Base-by-base conservation (phyloP, 345 rosid genomes). In the Brassica napus region DNA sequence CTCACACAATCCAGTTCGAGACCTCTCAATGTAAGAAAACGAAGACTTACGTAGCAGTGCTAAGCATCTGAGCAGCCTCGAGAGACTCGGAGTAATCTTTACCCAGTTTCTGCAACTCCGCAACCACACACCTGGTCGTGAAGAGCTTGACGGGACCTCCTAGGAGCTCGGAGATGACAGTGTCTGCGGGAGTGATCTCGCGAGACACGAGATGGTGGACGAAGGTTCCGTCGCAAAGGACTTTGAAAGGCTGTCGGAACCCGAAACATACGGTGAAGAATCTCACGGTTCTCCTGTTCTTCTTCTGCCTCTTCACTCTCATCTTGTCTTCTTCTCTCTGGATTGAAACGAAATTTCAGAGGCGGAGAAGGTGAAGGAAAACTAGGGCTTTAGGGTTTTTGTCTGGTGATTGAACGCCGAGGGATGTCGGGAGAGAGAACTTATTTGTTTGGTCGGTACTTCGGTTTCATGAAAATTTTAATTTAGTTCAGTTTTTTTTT, bases 221-320 rank as follows among this genome's bases (percentile, higher is more conserved):
- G 73, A 95, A 90, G 0, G 98, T 93, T 0, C 97, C 97, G 71
- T 95, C 99, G 54, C 94, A 93, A 0, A 93, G 85, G 35, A 93
- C 86, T 82, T 93, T 93, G 85, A 77, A 93, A 0, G 99, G 94
- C 72, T 88, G 91, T 31, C 97, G 83, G 78, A 93, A 91, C 1
- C 93, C 97, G 49, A 79, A 90, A 73, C 94, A 89, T 1, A 88
- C 89, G 0, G 90, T 86, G 86, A 83, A 90, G 85, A 93, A 93
- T 68, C 85, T 89, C 77, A 95, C 92, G 0, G 86, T 78, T 85
- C 84, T 86, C 55, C 98, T 86, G 74, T 89, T 93, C 5, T 93
- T 89, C 87, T 89, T 91, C 80, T 93, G 98, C 86, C 86, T 95
- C 86, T 82, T 87, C 62, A 90, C 82, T 81, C 82, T 93, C 99